phyloP scores from a whole-genome alignment of 179 eudicot species.

The Actinidia arguta region DNA sequence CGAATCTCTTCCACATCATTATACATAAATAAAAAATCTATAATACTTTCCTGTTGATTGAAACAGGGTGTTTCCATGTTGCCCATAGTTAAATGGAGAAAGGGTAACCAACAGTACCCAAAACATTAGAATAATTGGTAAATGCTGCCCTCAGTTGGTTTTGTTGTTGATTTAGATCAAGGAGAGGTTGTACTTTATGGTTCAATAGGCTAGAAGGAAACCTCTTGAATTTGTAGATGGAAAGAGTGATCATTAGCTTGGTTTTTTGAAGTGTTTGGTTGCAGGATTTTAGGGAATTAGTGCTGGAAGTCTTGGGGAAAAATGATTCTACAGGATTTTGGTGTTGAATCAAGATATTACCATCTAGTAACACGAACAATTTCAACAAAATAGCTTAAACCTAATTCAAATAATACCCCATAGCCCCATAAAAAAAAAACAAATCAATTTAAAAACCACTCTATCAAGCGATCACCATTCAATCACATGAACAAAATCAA shows the following conservation, averaged over 20 bases:
- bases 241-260: neutral
- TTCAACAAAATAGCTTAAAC: no score
- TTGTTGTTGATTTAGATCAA: neutral
- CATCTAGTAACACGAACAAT: no score
- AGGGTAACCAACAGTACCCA: no score
- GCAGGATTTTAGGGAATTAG: neutral
- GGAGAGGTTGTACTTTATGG: neutral
- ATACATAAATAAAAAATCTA: no score
- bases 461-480: no score
- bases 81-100: neutral
- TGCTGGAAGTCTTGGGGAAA: slow-evolving; percentile 1
- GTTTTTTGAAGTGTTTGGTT: neutral
- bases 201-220: slow-evolving; percentile 2
- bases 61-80: neutral
- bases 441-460: no score
- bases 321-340: neutral
- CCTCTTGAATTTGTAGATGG: neutral
- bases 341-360: no score
- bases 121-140: neutral
- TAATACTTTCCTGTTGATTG: no score
- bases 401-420: no score
- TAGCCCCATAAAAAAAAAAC: no score
- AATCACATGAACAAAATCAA: no score
- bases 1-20: no score
- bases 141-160: neutral